Base-by-base conservation (phyloP, 257 asterid species). In the Primulina huaijiensis region DNA sequence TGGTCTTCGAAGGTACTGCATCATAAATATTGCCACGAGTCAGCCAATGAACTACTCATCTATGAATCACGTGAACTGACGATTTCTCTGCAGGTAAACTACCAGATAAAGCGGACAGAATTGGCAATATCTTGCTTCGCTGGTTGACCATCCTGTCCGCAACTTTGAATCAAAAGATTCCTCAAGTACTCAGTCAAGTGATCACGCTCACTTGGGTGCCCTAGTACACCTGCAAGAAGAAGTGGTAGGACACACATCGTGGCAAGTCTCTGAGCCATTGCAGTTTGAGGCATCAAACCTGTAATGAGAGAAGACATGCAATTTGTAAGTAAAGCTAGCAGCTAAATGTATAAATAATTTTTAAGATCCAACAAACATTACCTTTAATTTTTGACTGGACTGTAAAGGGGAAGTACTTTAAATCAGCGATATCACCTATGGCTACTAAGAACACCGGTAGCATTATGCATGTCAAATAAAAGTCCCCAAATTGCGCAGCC, bases 61-160 rank as follows among this genome's bases (percentile, higher is more conserved):
- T 9, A 60, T 34, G 8, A 60, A 67, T 69, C 74, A 38, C 57
- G 6, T 17, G 38, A 62, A 14, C 35, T 67, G 43, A 61, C 74
- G 73, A 59, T 35, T 52, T 17, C 66, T 65, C 63, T 23, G 62
- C 69, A 70, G 64, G 65, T 7, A 81, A 27, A 89, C 46, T 74
- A 92, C 97, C 99, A 90, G 70, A 91, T 84, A 75, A 94, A 94
- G 80, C 97, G 96, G 79, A 94, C 87, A 56, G 96, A 87, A 80
- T 86, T 84, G 77, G 84, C 76, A 71, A 88, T 77, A 78, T 91
- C 99, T 53, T 78, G 82, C 78, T 85, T 94, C 55, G 85, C 82
- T 27, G 87, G 82, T 77, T 75, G 89, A 72, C 70, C 78, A 68
- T 92, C 91, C 46, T 74, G 87, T 59, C 74, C 88, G 63, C 92